These are phyloP conservation scores for Sordariomycetes sp. DNA, from an alignment of 2,329 filamentous ascomycete genomes.

Conservation along the genomic window DNA sequence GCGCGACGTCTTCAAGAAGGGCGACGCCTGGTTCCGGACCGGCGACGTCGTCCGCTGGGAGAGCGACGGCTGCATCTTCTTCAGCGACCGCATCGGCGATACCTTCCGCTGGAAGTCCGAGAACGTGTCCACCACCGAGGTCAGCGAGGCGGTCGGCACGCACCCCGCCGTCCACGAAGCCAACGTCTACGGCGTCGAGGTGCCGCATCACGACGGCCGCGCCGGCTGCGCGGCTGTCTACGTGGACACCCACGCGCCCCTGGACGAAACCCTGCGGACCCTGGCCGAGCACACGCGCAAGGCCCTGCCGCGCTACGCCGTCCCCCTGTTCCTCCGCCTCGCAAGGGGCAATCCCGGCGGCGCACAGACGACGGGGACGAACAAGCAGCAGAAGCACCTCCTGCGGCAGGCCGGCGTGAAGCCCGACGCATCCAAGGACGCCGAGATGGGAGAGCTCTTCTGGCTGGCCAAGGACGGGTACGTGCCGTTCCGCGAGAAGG, in stretches of 20 bases:
- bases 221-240: slow-evolving; percentile 71
- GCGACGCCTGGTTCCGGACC: slow-evolving; percentile 75
- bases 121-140: slow-evolving; percentile 76
- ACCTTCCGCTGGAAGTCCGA: slow-evolving; percentile 77
- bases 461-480: slow-evolving; percentile 63
- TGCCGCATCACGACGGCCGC: slow-evolving; percentile 75
- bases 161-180: slow-evolving; percentile 64
- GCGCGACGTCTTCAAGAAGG: slow-evolving; percentile 61
- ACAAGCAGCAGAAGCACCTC: slow-evolving; percentile 77
- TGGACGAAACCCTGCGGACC: slow-evolving; percentile 38
- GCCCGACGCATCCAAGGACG: slow-evolving; percentile 34
- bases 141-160: slow-evolving; percentile 62
- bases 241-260: slow-evolving; percentile 37
- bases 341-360: slow-evolving; percentile 29
- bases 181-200: slow-evolving; percentile 75
- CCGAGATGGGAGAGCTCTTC: slow-evolving; percentile 39
- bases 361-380: slow-evolving; percentile 67
- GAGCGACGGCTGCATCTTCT: slow-evolving; percentile 62
- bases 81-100: slow-evolving; percentile 72
- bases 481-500: slow-evolving; percentile 52
- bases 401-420: slow-evolving; percentile 68
- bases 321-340: slow-evolving; percentile 68
- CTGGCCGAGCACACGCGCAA: slow-evolving; percentile 49
- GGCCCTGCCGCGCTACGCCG: slow-evolving; percentile 62
- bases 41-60: slow-evolving; percentile 76